Evolutionary conservation across 2,329 filamentous ascomycete genomes (phyloP), one percentile per base, ranked within the genome.

Genomic region (Incumbomyces lentus): DNA sequence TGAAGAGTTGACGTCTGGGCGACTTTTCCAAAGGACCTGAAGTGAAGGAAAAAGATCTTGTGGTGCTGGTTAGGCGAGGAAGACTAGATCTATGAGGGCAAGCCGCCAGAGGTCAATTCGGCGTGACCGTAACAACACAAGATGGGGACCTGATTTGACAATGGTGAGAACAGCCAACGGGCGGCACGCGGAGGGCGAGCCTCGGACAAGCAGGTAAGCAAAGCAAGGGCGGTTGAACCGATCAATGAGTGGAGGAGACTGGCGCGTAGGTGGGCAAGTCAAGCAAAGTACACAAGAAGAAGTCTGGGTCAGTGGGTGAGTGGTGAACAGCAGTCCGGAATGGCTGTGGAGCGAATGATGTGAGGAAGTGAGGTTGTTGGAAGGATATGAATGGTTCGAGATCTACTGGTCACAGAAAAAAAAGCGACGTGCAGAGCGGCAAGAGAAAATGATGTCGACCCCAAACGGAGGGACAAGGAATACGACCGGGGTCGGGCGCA

Each of bases 171-270:
- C 19, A 40, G 12, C 14, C 16, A 19, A 22, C 39, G 29, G 36
- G 44, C 37, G 44, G 30, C 42, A 45, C 42, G 42, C 42, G 42
- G 26, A 46, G 37, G 31, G 35, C 40, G 16, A 17, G 29, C 36
- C 31, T 34, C 14, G 37, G 13, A 29, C 32, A 29, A 26, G 22
- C 22, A 40, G 40, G 35, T 29, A 31, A 46, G 44, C 34, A 19
- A 30, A 40, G 36, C 22, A 40, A 34, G 36, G 30, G 44, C 44
- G 35, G 44, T 33, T 37, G 44, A 40, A 26, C 2, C 16, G 29
- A 35, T 40, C 36, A 40, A 46, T 34, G 44, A 46, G 36, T 46
- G 44, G 44, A 46, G 44, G 44, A 40, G 36, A 46, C 44, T 46
- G 44, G 44, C 44, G 44, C 44, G 44, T 40, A 46, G 37, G 32